These are phyloP conservation scores for Paraleonurus japonicus DNA, from an alignment of 257 asterid species.

Conservation along the genomic window DNA sequence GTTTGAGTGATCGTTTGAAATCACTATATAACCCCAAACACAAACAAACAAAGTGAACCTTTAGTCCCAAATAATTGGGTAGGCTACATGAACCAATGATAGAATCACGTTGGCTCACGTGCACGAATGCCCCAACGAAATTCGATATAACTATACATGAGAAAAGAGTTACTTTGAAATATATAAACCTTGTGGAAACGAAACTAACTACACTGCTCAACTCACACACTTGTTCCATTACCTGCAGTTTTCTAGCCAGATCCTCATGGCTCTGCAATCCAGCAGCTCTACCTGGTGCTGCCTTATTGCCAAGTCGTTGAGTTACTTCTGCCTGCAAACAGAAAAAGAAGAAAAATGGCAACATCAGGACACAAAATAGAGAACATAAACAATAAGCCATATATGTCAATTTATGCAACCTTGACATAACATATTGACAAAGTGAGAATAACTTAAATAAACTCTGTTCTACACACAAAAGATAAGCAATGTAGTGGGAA, in stretches of 20 bases:
- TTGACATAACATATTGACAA: background rate
- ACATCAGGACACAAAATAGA: background rate
- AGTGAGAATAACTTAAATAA: conserved; percentile 10
- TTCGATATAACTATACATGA: background rate
- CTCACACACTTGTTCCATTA: conserved; percentile 19
- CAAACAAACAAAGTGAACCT: background rate
- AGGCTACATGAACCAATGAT: no score
- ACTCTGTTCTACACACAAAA: background rate
- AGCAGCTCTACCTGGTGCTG: conserved; percentile 38
- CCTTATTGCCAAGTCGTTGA: conserved; percentile 66
- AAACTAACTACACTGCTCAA: background rate
- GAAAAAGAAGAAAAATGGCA: background rate
- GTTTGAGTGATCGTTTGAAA: background rate
- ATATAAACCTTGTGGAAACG: background rate
- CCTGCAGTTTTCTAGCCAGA: conserved; percentile 84
- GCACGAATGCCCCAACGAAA: background rate
- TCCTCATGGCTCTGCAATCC: conserved; percentile 76
- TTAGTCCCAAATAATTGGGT: no score
- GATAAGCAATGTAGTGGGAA: background rate
- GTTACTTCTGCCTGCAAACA: conserved; percentile 74
- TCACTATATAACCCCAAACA: background rate
- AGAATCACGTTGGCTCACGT: no score
- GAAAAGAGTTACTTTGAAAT: background rate
- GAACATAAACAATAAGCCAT: background rate
- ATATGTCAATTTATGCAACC: background rate